These are phyloP conservation scores for Cylindrotheca closterium DNA, from an alignment of 108 stramenopile species.

Conservation along the genomic window DNA sequence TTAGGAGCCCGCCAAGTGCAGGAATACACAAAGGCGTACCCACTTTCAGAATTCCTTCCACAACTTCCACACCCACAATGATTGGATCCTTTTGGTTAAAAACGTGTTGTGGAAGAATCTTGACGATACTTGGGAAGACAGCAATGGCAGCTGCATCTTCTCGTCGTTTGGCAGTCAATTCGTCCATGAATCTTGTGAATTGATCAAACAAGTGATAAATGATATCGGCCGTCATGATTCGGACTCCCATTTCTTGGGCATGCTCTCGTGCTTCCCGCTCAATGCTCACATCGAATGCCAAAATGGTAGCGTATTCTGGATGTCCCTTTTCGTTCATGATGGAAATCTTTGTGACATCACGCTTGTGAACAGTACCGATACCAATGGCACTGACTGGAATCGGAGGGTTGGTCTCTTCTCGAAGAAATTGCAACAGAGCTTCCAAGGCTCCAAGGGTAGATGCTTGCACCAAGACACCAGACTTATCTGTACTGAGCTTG, in stretches of 20 bases:
- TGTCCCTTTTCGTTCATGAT: slow-evolving; percentile 98
- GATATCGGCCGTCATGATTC: slow-evolving; percentile 99
- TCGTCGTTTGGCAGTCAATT: slow-evolving; percentile 70
- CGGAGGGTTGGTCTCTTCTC: slow-evolving; percentile 96
- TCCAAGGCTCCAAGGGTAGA: slow-evolving; percentile 98
- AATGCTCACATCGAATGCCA: slow-evolving; percentile 97
- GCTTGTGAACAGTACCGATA: slow-evolving; percentile 97
- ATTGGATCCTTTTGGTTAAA: slow-evolving; percentile 99
- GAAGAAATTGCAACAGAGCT: slow-evolving; percentile 97
- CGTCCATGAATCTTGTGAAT: slow-evolving; percentile 92
- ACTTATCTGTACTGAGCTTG: slow-evolving; percentile 90
- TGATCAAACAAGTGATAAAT: slow-evolving; percentile 99
- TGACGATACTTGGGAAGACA: slow-evolving; percentile 89
- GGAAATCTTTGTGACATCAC: slow-evolving; percentile 95
- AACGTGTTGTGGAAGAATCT: slow-evolving; percentile 94
- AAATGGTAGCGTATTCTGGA: slow-evolving; percentile 94
- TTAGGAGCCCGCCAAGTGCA: slow-evolving; percentile 82
- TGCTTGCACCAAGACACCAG: slow-evolving; percentile 98
- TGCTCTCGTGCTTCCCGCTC: slow-evolving; percentile 90
- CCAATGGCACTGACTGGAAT: slow-evolving; percentile 96
- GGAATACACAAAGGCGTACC: slow-evolving; percentile 98
- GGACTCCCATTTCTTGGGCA: slow-evolving; percentile 90
- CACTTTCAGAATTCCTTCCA: slow-evolving; percentile 94
- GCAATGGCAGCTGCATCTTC: slow-evolving; percentile 85
- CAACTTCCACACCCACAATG: slow-evolving; percentile 95